Evolutionary conservation across 192 early-diverging fungal genomes (phyloP), one percentile per base, ranked within the genome.

Genomic region (Chytriomyces hyalinus): DNA sequence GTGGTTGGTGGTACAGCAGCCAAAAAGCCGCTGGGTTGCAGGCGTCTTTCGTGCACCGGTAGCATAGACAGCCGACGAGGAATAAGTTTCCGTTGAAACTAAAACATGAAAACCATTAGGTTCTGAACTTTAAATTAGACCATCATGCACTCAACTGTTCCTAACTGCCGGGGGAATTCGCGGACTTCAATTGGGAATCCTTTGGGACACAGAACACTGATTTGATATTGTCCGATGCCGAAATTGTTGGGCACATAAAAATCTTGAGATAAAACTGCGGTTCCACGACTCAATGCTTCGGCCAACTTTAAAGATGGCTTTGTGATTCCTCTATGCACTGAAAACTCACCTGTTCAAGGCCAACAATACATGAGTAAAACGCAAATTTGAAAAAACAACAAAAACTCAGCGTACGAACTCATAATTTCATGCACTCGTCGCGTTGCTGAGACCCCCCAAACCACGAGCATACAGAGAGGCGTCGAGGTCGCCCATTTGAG

Each of bases 101-200:
- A 20, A n/a, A n/a, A n/a, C 53, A 20, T 13, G 53, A 57, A 57
- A 57, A 57, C 4, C 1, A 57, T 57, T n/a, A n/a, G 15, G 20
- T 57, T 20, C 3, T 13, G 13, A 57, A 57, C 0, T 1, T 20
- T 2, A 57, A 57, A 13, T 57, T 3, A n/a, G 4, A 57, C 53
- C 53, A 57, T 36, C 36, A 36, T 36, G 36, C 36, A 36, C 36
- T 36, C 36, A 36, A 36, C 36, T 36, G 36, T 10, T 63, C 72
- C 72, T 10, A 73, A 46, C 46, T 24, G 72, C 20, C 22, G 10
- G 6, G 57, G 72, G 5, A 73, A 11, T 8, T 73, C 60, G 4
- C 72, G 61, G 10, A 73, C 72, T 63, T 62, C 60, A 9, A 73
- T 22, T 5, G 50, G n/a, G 8, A 72, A 15, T 20, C 70, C 70